Evolutionary conservation across 2,329 filamentous ascomycete species (phyloP), one percentile per base, ranked within the genome.

Genomic region (Aureobasidium melanogenum): DNA sequence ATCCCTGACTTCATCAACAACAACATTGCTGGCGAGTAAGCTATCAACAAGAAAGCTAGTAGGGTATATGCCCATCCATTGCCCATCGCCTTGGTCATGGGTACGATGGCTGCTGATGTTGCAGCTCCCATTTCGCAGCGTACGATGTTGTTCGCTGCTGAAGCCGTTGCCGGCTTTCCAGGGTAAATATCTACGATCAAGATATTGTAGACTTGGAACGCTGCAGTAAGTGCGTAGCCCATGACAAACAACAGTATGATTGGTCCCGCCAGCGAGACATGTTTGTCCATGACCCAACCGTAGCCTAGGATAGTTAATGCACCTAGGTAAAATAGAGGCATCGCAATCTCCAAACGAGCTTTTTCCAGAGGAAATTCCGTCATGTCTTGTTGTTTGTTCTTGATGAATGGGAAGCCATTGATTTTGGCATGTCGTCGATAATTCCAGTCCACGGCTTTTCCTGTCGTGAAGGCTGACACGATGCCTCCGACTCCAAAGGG

Each of bases 171-270:
- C 1, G 77, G 72, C 36, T 71, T 68, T 10, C 66, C 71, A 0
- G 75, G 75, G 59, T 77, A 76, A 2, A 78, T 66, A 64, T 79
- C 78, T 1, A 80, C 70, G 41, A 80, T 69, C 32, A 83, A 67
- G 0, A 79, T 79, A 56, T 76, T 78, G 8, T 77, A 69, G 3
- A 73, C 72, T 56, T 79, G 77, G 56, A 75, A 79, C 0, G 73
- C 71, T 0, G 73, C 73, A 6, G 73, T 75, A 19, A 79, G 66
- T 12, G 70, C 69, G 52, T 75, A 73, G 28, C 69, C 70, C 17
- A 70, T 48, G 26, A 71, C 19, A 61, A 69, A 70, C 2, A 69
- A 62, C 26, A 69, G 60, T 32, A 71, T 63, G 17, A 69, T 56
- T 1, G 70, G 68, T 0, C 65, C 69, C 0, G 70, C 69, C 10